Base-by-base conservation (phyloP, 2,329 filamentous ascomycete species). In the Colletotrichum truncatum region DNA sequence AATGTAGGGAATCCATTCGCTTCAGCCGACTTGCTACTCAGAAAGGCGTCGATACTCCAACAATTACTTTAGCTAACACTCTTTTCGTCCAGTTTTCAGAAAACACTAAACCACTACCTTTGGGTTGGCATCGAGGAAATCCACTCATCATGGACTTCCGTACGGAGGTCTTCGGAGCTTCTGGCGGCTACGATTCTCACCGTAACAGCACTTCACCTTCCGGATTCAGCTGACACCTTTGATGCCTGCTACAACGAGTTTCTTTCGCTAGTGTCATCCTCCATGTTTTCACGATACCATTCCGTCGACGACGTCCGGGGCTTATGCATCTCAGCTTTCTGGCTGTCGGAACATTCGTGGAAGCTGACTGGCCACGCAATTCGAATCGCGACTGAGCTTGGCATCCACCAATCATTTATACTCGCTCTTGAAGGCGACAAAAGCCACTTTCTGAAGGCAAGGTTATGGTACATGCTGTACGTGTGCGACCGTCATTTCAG, bases 261-360 rank as follows among this genome's bases (percentile, higher is more conserved):
- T 68, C 81, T 87, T 1, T 78, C 82, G 0, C 77, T 89, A 11
- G 84, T 89, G 41, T 84, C 85, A 1, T 82, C 77, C 12, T 86
- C 85, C 56, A 86, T 88, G 73, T 85, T 89, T 67, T 84, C 85
- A 14, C 80, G 85, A 21, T 84, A 86, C 28, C 84, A 88, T 60
- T 84, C 82, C 23, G 74, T 87, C 16, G 87, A 90, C 63, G 85
- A 86, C 64, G 82, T 90, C 18, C 83, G 87, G 3, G 88, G 82
- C 1, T 80, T 90, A 6, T 88, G 85, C 66, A 85, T 90, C 18
- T 87, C 84, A 1, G 85, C 87, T 1, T 90, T 90, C 70, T 90
- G 87, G 87, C 76, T 90, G 3, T 85, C 85, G 3, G 87, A 90
- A 4, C 76, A 88, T 2, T 86, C 84, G 9, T 88, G 87, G 85